Evolutionary conservation across 495 filamentous ascomycete genomes (phyloP).

Genomic region (Penicillium fimorum): DNA sequence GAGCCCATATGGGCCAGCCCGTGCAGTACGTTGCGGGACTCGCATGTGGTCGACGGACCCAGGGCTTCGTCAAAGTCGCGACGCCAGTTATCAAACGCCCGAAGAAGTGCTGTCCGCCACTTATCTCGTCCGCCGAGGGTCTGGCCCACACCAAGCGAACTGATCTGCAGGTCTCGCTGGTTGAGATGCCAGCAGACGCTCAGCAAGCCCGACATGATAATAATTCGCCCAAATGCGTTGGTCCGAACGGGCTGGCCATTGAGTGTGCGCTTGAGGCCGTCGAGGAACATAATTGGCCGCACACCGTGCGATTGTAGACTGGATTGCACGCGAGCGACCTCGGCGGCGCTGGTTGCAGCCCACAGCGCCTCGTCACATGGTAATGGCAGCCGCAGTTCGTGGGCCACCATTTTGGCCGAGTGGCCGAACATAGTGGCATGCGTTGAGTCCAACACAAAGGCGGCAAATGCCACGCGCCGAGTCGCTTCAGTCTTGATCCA

Average conservation of each 20-base stretch:
- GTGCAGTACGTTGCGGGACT: slow-evolving; percentile 84
- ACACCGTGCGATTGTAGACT: slow-evolving; percentile 78
- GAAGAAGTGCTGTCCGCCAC: slow-evolving; percentile 84
- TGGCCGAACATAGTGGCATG: slow-evolving; percentile 99
- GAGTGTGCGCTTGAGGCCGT: slow-evolving; percentile 86
- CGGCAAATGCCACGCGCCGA: slow-evolving; percentile 85
- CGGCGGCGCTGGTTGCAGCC: slow-evolving; percentile 85
- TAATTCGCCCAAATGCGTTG: slow-evolving; percentile 91
- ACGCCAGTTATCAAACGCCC: slow-evolving; percentile 94
- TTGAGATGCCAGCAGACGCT: slow-evolving; percentile 98
- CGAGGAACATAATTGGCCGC: slow-evolving; percentile 84
- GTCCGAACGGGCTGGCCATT: slow-evolving; percentile 85
- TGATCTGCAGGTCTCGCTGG: slow-evolving; percentile 92
- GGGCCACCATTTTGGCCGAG: slow-evolving; percentile 93
- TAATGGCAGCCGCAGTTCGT: slow-evolving; percentile 88
- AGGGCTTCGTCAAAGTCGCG: slow-evolving; percentile 86
- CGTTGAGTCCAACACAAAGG: slow-evolving; percentile 92
- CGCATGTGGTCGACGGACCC: slow-evolving; percentile 49
- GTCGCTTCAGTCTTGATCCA: slow-evolving; percentile 97
- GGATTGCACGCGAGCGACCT: slow-evolving; percentile 84
- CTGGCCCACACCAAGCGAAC: slow-evolving; percentile 73
- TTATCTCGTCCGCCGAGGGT: slow-evolving; percentile 88
- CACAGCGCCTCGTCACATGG: slow-evolving; percentile 94
- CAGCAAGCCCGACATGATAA: slow-evolving; percentile 90
- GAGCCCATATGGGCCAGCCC: slow-evolving; percentile 97